Conservation (phyloP, 805 yeast species). For the Ogataea allantospora region DNA sequence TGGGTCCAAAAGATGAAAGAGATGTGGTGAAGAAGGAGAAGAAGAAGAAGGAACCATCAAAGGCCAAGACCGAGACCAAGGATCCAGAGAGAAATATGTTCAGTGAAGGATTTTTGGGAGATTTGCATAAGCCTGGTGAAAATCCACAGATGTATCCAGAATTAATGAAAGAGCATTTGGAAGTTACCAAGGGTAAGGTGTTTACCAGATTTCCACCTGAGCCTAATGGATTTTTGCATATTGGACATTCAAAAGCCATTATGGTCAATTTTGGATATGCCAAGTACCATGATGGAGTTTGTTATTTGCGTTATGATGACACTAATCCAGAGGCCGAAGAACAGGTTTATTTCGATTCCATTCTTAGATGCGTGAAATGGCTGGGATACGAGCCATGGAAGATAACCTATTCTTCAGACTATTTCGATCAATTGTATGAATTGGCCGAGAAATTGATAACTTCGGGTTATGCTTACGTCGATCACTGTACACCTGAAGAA, state of each 20-base stretch:
- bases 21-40: constrained; percentile 79
- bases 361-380: constrained; percentile 85
- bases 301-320: constrained; percentile 93
- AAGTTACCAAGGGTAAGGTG: constrained; percentile 76
- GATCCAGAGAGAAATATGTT: constrained; percentile 70
- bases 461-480: constrained; percentile 79
- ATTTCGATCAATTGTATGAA: constrained; percentile 84
- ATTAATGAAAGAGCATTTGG: constrained; percentile 75
- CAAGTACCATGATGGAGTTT: constrained; percentile 76
- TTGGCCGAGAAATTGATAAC: constrained; percentile 81
- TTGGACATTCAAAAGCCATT: constrained; percentile 97
- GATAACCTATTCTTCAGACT: constrained; percentile 93
- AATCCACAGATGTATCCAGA: constrained; percentile 90
- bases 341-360: constrained; percentile 82
- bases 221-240: constrained; percentile 96
- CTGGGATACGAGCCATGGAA: constrained; percentile 93
- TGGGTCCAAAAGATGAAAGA: constrained; percentile 97
- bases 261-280: constrained; percentile 99
- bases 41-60: constrained; percentile 43
- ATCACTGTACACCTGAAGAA: constrained; percentile 90
- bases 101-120: constrained; percentile 92
- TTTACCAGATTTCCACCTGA: constrained; percentile 98
- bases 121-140: constrained; percentile 91
- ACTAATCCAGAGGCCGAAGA: constrained; percentile 99
- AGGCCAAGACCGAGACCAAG: constrained; percentile 23